Conservation (phyloP, 2,329 filamentous ascomycete species). For the Bipolaris gigantea region DNA sequence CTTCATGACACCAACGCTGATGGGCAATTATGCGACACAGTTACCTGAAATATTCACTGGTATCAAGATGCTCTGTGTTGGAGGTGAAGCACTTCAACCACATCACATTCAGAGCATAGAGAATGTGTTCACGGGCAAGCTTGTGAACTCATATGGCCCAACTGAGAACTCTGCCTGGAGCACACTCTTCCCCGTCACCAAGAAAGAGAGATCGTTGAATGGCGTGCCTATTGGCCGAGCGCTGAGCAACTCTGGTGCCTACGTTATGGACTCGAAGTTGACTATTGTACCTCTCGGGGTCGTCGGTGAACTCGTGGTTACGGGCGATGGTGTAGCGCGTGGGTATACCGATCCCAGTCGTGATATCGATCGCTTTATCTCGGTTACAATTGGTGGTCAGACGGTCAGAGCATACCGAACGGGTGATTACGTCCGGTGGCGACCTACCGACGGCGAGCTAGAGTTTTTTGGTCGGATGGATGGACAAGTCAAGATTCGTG, state of each 20-base stretch:
- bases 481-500: slow-evolving; percentile 28
- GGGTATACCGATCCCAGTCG: slow-evolving; percentile 23
- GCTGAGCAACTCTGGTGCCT: slow-evolving; percentile 1
- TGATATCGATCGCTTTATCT: slow-evolving; percentile 12
- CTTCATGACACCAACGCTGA: background rate
- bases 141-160: slow-evolving; percentile 24
- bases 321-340: slow-evolving; percentile 15
- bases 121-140: slow-evolving; percentile 4
- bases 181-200: slow-evolving; percentile 50
- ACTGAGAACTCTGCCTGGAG: slow-evolving; percentile 14
- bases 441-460: slow-evolving; percentile 17
- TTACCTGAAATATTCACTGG: background rate
- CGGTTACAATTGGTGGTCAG: background rate
- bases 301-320: slow-evolving; percentile 28
- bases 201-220: slow-evolving; percentile 5
- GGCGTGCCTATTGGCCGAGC: slow-evolving; percentile 46
- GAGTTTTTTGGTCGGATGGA: slow-evolving; percentile 23
- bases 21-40: background rate
- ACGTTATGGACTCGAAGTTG: slow-evolving; percentile 1
- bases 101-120: slow-evolving; percentile 7
- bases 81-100: slow-evolving; percentile 3
- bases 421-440: slow-evolving; percentile 24
- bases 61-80: background rate
- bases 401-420: slow-evolving; percentile 34
- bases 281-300: slow-evolving; percentile 18